phyloP scores from a whole-genome alignment of 1,284 basidiomycete genomes.

The Rhodotorula sp. region DNA sequence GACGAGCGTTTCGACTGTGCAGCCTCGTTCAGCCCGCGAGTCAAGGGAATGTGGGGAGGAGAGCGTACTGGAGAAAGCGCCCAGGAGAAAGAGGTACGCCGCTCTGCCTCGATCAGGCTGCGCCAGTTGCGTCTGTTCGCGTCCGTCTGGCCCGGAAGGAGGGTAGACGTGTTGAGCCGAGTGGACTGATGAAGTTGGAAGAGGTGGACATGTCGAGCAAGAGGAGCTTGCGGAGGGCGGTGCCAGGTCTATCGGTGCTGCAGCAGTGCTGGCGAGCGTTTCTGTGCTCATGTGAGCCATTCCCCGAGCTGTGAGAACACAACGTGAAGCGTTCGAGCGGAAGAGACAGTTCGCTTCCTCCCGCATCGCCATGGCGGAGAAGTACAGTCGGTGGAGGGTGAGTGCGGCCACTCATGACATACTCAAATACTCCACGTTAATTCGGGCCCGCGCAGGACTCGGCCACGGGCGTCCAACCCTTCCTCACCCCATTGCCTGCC shows the following conservation, averaged over 20 bases:
- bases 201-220: neutral
- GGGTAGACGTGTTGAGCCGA: slow-evolving; percentile 1
- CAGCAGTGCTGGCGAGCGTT: neutral
- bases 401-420: too few relatives aligned
- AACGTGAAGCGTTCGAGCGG: neutral
- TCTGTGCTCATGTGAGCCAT: neutral
- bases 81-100: slow-evolving; percentile 45
- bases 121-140: neutral
- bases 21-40: neutral
- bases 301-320: neutral
- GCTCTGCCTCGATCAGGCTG: slow-evolving; percentile 9
- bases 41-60: neutral
- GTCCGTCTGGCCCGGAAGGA: neutral
- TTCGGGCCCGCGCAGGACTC: slow-evolving; percentile 7
- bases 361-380: neutral
- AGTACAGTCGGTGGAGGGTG: slow-evolving; percentile 3
- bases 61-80: slow-evolving; percentile 45
- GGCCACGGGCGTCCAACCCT: slow-evolving; percentile 35
- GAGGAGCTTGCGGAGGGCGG: neutral
- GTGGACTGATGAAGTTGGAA: neutral
- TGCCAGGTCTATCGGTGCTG: neutral
- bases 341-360: neutral
- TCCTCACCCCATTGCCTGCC: slow-evolving; percentile 32
- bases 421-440: rapidly evolving
- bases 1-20: slow-evolving; percentile 49